Evolutionary conservation across 1,139 yeast genomes (phyloP).

Genomic region (Kodamaea suecica): DNA sequence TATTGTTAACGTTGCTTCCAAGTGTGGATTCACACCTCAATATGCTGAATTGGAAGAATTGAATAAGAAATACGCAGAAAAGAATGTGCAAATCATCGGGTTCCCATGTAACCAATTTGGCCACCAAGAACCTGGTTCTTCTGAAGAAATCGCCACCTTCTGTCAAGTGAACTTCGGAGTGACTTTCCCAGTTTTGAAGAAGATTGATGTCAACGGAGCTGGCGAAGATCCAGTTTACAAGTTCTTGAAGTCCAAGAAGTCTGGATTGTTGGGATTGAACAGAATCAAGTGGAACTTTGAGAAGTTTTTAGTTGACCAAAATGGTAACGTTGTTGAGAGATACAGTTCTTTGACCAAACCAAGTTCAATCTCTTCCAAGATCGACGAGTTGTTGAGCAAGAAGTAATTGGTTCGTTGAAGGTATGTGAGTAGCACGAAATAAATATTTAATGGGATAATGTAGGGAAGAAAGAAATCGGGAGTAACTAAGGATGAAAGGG

Average conservation of each 20-base stretch:
- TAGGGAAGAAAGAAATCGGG: too few species aligned
- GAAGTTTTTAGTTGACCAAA: slow-evolving; percentile 44
- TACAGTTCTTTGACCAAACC: slow-evolving; percentile 44
- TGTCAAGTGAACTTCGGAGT: slow-evolving; percentile 50
- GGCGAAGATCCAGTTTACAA: slow-evolving; percentile 77
- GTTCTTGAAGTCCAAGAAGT: slow-evolving; percentile 59
- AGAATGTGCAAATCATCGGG: slow-evolving; percentile 78
- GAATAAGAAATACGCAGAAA: slow-evolving; percentile 70
- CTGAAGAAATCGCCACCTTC: slow-evolving; percentile 40
- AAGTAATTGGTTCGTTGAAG: background rate
- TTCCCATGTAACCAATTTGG: slow-evolving; percentile 84
- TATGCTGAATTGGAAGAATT: slow-evolving; percentile 73
- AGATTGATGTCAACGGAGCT: slow-evolving; percentile 86
- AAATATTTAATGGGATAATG: too few species aligned
- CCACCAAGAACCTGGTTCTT: slow-evolving; percentile 43
- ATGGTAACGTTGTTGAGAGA: slow-evolving; percentile 47
- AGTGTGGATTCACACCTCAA: slow-evolving; percentile 87
- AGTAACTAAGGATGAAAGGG: too few species aligned
- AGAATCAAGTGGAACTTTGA: slow-evolving; percentile 53
- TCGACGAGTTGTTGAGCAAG: slow-evolving; percentile 36
- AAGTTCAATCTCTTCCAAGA: slow-evolving; percentile 29
- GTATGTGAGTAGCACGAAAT: too few species aligned
- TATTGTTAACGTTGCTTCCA: slow-evolving; percentile 91
- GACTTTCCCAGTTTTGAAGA: slow-evolving; percentile 82
- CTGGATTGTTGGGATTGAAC: slow-evolving; percentile 43